Percentiles rank a stretch among this genome's conserved stretches.
Evolutionary conservation across 805 yeast genomes (phyloP).

Genomic region (Candida palmyrensis): DNA sequence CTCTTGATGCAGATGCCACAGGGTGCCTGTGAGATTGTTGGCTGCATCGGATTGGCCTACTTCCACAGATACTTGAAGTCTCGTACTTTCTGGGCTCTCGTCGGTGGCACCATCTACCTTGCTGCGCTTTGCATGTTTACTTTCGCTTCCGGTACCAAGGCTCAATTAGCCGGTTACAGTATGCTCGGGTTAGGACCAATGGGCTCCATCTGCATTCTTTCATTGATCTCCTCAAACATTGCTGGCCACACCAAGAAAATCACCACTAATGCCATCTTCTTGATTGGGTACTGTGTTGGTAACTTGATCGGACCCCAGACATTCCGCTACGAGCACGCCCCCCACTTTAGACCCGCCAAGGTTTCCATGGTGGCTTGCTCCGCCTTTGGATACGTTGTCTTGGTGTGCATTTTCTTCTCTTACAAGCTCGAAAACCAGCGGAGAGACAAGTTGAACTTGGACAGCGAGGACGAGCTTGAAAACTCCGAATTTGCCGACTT

Average conservation of each 20-base stretch:
- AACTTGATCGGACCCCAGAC: constrained; percentile 24
- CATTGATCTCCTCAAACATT: constrained; percentile 18
- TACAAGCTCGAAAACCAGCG: constrained; percentile 10
- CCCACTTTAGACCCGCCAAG: constrained; percentile 20
- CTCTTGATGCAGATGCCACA: constrained; percentile 32
- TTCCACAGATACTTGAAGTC: constrained; percentile 7
- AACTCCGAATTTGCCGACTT: constrained; percentile 40
- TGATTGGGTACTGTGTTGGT: constrained; percentile 24
- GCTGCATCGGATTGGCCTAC: constrained; percentile 14
- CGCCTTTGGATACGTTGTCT: constrained; percentile 8
- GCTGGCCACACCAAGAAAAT: constrained; percentile 24
- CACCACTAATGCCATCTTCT: constrained; percentile 19
- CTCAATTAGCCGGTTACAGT: constrained; percentile 25
- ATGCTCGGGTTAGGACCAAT: constrained; percentile 25
- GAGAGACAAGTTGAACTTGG: constrained; percentile 11
- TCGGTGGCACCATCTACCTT: constrained; percentile 18
- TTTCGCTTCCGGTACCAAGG: constrained; percentile 19
- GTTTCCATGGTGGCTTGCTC: constrained; percentile 14
- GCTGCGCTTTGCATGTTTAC: constrained; percentile 26
- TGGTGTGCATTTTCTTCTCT: constrained; percentile 9
- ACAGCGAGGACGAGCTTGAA: constrained; percentile 17
- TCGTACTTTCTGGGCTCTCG: constrained; percentile 24
- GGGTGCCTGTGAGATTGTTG: constrained; percentile 32
- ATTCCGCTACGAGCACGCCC: constrained; percentile 19
- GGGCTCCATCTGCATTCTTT: constrained; percentile 14